Conservation (phyloP, 2,329 filamentous ascomycete species). For the Exophiala phaeomuriformis region DNA sequence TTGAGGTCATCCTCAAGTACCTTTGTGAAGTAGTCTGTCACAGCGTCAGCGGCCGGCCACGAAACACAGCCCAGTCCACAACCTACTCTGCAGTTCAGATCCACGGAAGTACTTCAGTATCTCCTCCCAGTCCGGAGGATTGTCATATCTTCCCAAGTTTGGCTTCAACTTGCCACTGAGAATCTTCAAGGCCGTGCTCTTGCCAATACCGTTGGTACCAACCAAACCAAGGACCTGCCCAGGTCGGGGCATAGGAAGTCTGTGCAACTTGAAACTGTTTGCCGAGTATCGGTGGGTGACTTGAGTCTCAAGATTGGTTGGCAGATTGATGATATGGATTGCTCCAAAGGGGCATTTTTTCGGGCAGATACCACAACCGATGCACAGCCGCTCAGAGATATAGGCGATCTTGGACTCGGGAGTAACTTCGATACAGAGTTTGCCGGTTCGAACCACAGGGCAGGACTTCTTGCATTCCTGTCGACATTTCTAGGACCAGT, state of each 20-base stretch:
- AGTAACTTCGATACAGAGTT: constrained; percentile 92
- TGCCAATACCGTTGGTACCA: constrained; percentile 99
- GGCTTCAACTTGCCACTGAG: constrained; percentile 97
- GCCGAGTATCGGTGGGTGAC: constrained; percentile 98
- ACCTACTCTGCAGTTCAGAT: constrained; percentile 87
- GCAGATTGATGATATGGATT: constrained; percentile 99
- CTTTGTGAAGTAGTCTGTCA: constrained; percentile 92
- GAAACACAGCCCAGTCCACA: constrained; percentile 9
- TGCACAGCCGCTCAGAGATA: constrained; percentile 92
- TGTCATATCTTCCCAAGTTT: constrained; percentile 88
- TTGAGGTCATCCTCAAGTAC: constrained; percentile 94
- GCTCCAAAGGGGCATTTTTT: constrained; percentile 99
- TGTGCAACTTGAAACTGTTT: constrained; percentile 99
- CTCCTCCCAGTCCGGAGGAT: constrained; percentile 98
- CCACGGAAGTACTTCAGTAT: constrained; percentile 97
- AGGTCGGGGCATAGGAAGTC: constrained; percentile 88
- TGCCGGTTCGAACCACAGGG: constrained; percentile 92
- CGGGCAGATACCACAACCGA: constrained; percentile 98
- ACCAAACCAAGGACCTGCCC: constrained; percentile 94
- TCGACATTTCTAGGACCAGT: constrained; percentile 72
- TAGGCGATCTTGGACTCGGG: constrained; percentile 89
- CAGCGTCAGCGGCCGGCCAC: constrained; percentile 2
- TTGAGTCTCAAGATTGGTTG: constrained; percentile 96
- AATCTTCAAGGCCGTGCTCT: constrained; percentile 99
- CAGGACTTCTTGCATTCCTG: constrained; percentile 99